phyloP scores from a whole-genome alignment of 2,329 filamentous ascomycete species.

The Colletotrichum karsti region DNA sequence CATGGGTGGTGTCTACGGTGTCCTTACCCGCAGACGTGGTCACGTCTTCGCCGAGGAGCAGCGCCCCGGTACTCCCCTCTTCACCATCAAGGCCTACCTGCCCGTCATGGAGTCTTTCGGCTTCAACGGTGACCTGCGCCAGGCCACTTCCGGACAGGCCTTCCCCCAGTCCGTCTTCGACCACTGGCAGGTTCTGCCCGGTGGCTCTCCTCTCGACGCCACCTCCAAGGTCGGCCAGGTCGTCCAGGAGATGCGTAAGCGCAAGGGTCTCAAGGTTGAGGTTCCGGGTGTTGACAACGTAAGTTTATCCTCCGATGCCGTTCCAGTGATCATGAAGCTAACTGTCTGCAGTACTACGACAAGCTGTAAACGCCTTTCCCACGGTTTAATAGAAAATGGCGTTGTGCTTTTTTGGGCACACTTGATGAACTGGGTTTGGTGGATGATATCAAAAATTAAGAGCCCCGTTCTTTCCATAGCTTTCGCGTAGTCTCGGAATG shows the following conservation, averaged over 20 bases:
- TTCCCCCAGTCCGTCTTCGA: conserved; percentile 99
- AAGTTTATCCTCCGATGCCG: conserved; percentile 57
- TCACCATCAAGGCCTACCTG: conserved; percentile 98
- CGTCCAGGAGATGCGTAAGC: conserved; percentile 92
- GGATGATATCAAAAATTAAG: conserved; percentile 40
- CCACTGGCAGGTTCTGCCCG: conserved; percentile 96
- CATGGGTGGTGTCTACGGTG: conserved; percentile 99
- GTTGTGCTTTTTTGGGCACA: conserved; percentile 52
- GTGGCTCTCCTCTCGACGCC: conserved; percentile 88
- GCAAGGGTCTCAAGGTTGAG: conserved; percentile 98
- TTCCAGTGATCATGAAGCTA: conserved; percentile 31
- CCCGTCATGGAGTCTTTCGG: conserved; percentile 98
- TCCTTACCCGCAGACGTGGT: conserved; percentile 96
- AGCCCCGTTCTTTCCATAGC: conserved; percentile 30
- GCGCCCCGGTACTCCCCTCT: conserved; percentile 97
- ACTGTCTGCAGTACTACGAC: conserved; percentile 84
- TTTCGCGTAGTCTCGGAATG: conserved; percentile 29
- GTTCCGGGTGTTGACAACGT: conserved; percentile 95
- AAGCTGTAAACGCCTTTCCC: conserved; percentile 80
- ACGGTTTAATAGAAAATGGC: conserved; percentile 54
- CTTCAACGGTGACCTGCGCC: conserved; percentile 97
- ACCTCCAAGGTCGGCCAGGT: conserved; percentile 84
- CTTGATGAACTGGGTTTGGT: conserved; percentile 48
- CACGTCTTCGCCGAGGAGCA: conserved; percentile 99
- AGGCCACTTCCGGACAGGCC: conserved; percentile 93